Evolutionary conservation across 495 filamentous ascomycete species (phyloP), one percentile per base, ranked within the genome.

Genomic region (Friedmanniomyces endolithicus): DNA sequence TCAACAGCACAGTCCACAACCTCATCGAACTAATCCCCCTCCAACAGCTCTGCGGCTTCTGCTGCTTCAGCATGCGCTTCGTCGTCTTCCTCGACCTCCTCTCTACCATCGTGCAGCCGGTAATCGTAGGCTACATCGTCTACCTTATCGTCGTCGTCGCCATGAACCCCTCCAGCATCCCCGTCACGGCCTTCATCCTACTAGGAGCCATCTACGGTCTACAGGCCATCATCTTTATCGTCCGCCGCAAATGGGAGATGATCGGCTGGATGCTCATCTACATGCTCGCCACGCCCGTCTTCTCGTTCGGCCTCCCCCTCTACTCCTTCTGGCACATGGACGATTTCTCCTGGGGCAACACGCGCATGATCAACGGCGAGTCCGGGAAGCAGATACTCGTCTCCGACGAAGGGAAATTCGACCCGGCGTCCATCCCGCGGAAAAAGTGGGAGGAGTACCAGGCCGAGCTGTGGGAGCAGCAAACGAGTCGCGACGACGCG

Each of bases 271-370:
- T 99, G 89, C 70, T 99, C 57, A 80, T 99, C 50, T 99, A 99
- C 70, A 75, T 99, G 45, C 62, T 92, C 23, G 94, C 92, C 50
- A 83, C 94, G 52, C 92, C 92, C 12, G 80, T 99, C 59, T 97
- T 94, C 78, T 81, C 87, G 27, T 85, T 94, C 58, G 89, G 80
- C 49, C 75, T 99, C 8, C 92, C 92, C 0, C 76, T 99, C 6
- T 99, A 97, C 70, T 77, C 90, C 43, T 99, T 99, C 80, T 99
- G 92, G 92, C 78, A 97, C 70, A 96, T 96, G 92, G 92, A 99
- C 68, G 92, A 99, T 74, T 99, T 99, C 79, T 84, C 82, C 60
- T 96, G 89, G 89, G 89, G 89, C 69, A 96, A 94, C 68, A 96
- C 89, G 29, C 88, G 89, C 77, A 77, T 99, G 40, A 89, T 99